Conservation (phyloP, 164 flowering plant genomes). For the Vitis cinerea region DNA sequence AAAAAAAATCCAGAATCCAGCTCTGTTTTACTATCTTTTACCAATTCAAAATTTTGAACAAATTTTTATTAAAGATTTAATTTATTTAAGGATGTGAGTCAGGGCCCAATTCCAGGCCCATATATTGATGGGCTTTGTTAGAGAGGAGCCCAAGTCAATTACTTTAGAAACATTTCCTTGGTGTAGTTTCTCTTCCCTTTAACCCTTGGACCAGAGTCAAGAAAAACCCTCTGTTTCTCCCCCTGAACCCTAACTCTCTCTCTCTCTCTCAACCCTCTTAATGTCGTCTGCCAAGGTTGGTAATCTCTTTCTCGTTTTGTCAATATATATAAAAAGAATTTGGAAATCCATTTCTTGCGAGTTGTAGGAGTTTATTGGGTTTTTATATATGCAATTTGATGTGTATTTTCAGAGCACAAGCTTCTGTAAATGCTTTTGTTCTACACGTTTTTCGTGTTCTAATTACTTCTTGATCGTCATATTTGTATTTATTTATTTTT, state of each 20-base stretch:
- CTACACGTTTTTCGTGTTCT: neutral
- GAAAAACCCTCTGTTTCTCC: neutral
- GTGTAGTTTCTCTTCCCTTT: neutral
- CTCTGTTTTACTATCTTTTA: no score
- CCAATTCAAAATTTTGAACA: no score
- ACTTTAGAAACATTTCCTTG: no score
- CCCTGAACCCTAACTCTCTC: neutral
- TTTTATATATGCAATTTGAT: neutral
- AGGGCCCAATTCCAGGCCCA: no score
- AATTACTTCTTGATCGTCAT: neutral
- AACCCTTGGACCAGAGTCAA: neutral
- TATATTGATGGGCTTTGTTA: no score
- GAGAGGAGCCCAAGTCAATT: no score
- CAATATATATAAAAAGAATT: no score
- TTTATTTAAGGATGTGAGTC: no score
- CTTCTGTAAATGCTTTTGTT: neutral
- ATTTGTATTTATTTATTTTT: neutral
- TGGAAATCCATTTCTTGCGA: no score
- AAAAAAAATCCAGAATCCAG: no score
- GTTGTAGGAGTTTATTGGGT: no score
- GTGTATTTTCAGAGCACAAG: neutral
- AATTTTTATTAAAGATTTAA: no score
- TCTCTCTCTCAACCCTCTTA: neutral
- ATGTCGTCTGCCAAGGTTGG: neutral
- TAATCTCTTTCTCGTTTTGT: neutral